Evolutionary conservation across 306 rosid genomes (phyloP).

Genomic region (Vachellia pachyceras): DNA sequence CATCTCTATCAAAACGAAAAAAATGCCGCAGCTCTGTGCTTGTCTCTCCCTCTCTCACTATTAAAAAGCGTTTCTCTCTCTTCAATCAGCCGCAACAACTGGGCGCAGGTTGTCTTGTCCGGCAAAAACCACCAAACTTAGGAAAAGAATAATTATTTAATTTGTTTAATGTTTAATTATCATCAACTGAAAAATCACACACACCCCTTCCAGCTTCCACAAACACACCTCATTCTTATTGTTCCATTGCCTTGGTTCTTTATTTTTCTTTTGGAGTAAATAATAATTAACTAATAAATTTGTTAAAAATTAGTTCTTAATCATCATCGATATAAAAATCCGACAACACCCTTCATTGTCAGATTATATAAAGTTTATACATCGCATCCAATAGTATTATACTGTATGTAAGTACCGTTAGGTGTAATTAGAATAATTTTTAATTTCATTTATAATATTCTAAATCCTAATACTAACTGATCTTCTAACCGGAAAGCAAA

Average conservation of each 20-base stretch:
- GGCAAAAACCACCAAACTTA: constrained; percentile 82
- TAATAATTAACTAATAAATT: no score
- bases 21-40: neutral
- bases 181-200: constrained; percentile 25
- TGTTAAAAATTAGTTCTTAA: neutral
- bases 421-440: no score
- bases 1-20: constrained; percentile 34
- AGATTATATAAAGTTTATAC: no score
- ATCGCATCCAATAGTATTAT: no score
- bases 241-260: neutral
- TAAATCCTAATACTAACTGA: no score
- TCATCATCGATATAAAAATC: neutral
- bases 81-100: constrained; percentile 67
- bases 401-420: no score
- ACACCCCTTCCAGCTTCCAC: no score
- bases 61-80: constrained; percentile 48
- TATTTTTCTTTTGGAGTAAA: no score
- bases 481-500: no score
- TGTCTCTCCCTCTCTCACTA: neutral
- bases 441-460: no score
- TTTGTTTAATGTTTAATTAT: neutral
- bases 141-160: constrained; percentile 41
- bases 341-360: neutral
- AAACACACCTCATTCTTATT: neutral
- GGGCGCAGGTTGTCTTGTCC: constrained; percentile 75